Evolutionary conservation across 768 basidiomycete species (phyloP).

Genomic region (Suillus variegatus): DNA sequence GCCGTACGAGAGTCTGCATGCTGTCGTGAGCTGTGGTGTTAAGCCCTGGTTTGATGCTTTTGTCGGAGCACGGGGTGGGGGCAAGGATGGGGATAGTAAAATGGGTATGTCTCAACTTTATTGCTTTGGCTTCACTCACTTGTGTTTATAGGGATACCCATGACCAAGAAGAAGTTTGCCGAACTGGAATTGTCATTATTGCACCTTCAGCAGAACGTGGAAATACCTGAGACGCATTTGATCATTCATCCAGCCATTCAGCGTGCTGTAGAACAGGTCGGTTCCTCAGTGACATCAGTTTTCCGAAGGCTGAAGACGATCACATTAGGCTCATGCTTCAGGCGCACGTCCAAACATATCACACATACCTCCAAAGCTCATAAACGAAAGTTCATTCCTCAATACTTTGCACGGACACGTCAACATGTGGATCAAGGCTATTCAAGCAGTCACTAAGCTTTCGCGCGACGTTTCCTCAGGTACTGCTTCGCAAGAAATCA

Average conservation of each 20-base stretch:
- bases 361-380: conserved; percentile 67
- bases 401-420: conserved; percentile 93
- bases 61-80: conserved; percentile 77
- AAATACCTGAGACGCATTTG: conserved; percentile 96
- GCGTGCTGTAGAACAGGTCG: conserved; percentile 77
- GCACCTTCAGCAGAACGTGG: conserved; percentile 97
- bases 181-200: conserved; percentile 93
- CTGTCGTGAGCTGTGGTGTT: conserved; percentile 91
- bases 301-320: conserved; percentile 29
- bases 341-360: conserved; percentile 72
- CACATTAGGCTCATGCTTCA: conserved; percentile 43
- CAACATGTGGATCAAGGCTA: conserved; percentile 97
- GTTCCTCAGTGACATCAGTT: not conserved
- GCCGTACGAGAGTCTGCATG: conserved; percentile 94
- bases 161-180: conserved; percentile 99
- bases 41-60: conserved; percentile 99
- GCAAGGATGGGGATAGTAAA: conserved; percentile 78
- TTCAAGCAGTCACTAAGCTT: conserved; percentile 96
- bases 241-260: conserved; percentile 90
- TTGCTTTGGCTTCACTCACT: conserved; percentile 10
- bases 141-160: conserved; percentile 70
- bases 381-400: conserved; percentile 89
- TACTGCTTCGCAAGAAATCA: conserved; percentile 98
- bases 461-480: conserved; percentile 90
- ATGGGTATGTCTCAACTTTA: conserved; percentile 56